These are phyloP conservation scores for Paramarasmius palmivorus DNA, from an alignment of 1,284 basidiomycete genomes.

Conservation along the genomic window DNA sequence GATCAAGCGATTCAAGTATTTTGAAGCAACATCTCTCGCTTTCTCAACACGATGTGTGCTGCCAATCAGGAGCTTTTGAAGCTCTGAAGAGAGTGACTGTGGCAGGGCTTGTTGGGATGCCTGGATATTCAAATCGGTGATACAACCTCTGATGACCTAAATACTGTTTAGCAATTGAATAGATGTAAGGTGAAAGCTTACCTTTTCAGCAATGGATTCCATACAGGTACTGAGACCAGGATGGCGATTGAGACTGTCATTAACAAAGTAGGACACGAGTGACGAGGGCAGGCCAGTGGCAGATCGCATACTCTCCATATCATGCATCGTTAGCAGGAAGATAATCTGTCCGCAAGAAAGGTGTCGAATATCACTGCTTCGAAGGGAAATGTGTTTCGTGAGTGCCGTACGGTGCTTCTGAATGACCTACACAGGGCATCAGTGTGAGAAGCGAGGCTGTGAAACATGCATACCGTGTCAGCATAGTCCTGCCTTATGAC, in stretches of 20 bases:
- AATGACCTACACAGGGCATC: conserved; percentile 52
- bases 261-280: conserved; percentile 87
- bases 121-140: conserved; percentile 68
- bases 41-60: conserved; percentile 85
- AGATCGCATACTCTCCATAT: conserved; percentile 88
- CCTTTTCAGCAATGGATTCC: conserved; percentile 87
- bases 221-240: conserved; percentile 71
- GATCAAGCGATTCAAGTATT: conserved; percentile 84
- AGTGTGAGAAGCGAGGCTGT: not conserved
- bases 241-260: conserved; percentile 82
- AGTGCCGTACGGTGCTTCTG: conserved; percentile 67
- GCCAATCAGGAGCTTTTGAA: conserved; percentile 75
- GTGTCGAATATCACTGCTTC: conserved; percentile 72
- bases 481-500: conserved; percentile 90
- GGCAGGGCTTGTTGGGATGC: conserved; percentile 84
- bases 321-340: conserved; percentile 86
- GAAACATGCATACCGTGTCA: conserved; percentile 51
- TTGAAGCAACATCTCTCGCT: conserved; percentile 81
- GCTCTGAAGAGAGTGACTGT: conserved; percentile 69
- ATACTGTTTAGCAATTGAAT: conserved; percentile 11
- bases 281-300: conserved; percentile 81
- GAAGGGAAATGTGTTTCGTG: conserved; percentile 68
- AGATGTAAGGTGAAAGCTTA: conserved; percentile 28
- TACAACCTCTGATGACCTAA: conserved; percentile 77
- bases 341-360: conserved; percentile 85